phyloP scores from a whole-genome alignment of 1,284 basidiomycete species.

The Malassezia cuniculi region DNA sequence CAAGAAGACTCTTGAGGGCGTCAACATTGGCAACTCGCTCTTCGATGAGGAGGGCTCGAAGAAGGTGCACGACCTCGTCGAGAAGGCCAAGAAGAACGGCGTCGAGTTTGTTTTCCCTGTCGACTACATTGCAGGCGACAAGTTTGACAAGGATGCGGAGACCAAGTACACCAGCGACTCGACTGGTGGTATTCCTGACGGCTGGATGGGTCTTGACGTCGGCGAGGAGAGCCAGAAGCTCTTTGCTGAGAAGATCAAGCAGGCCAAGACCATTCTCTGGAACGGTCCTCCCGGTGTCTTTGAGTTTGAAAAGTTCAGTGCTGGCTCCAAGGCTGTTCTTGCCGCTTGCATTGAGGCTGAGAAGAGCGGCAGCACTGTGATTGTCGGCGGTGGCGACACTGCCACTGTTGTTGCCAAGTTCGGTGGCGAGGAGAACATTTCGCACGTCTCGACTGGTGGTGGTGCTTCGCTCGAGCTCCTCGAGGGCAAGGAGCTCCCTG shows the following conservation, averaged over 20 bases:
- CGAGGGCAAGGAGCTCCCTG: slow-evolving; percentile 18
- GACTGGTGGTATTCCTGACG: slow-evolving; percentile 70
- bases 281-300: slow-evolving; percentile 94
- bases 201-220: slow-evolving; percentile 77
- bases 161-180: slow-evolving; percentile 63
- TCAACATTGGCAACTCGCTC: slow-evolving; percentile 78
- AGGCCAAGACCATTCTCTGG: slow-evolving; percentile 95
- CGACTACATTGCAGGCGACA: slow-evolving; percentile 86
- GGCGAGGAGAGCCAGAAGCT: slow-evolving; percentile 59
- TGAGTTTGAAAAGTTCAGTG: slow-evolving; percentile 82
- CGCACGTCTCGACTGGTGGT: slow-evolving; percentile 92
- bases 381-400: slow-evolving; percentile 53
- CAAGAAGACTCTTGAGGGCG: slow-evolving; percentile 79
- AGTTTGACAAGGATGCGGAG: slow-evolving; percentile 82
- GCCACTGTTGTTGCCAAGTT: slow-evolving; percentile 51
- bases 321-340: slow-evolving; percentile 71
- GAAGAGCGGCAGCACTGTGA: slow-evolving; percentile 73
- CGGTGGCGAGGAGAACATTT: slow-evolving; percentile 64
- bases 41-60: slow-evolving; percentile 81
- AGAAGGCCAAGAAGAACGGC: slow-evolving; percentile 84
- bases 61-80: slow-evolving; percentile 70
- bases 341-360: slow-evolving; percentile 79
- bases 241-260: slow-evolving; percentile 66
- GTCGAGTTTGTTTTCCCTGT: slow-evolving; percentile 92
- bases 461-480: slow-evolving; percentile 62